Evolutionary conservation across 805 yeast species (phyloP).

Genomic region (Geotrichum ghanense): DNA sequence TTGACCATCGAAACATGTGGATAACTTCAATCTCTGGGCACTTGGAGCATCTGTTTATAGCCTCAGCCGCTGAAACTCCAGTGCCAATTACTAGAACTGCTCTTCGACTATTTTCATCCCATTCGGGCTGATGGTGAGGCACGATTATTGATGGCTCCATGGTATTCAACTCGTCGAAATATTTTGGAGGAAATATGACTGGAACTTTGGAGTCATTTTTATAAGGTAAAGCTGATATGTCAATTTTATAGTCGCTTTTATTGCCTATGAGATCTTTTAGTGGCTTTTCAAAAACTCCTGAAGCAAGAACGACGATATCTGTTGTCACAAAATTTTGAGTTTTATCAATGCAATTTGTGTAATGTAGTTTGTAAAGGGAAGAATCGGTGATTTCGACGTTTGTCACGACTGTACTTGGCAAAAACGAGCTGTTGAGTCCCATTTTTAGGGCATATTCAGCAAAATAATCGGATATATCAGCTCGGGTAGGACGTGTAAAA

Average conservation of each 20-base stretch:
- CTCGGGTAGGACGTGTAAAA: slow-evolving; percentile 20
- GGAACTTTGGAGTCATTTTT: not conserved
- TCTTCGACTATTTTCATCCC: not conserved
- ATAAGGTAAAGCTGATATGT: not conserved
- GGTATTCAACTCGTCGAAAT: not conserved
- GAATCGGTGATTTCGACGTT: slow-evolving; percentile 5
- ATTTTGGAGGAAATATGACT: not conserved
- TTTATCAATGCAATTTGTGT: not conserved
- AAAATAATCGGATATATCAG: slow-evolving; percentile 21
- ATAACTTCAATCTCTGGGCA: slow-evolving; percentile 7
- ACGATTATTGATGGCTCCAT: slow-evolving; percentile 5
- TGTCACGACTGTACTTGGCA: slow-evolving; percentile 10
- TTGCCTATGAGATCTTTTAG: not conserved
- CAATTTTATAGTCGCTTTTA: too few relatives aligned
- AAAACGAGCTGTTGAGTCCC: slow-evolving; percentile 14
- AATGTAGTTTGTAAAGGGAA: not conserved
- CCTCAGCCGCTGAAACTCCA: slow-evolving; percentile 27
- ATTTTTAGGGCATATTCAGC: slow-evolving; percentile 17
- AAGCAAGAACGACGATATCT: slow-evolving; percentile 16
- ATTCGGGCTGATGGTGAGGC: slow-evolving; percentile 2
- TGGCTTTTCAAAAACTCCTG: slow-evolving; percentile 20
- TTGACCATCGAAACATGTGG: slow-evolving; percentile 22
- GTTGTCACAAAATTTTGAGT: not conserved
- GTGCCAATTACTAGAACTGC: slow-evolving; percentile 21
- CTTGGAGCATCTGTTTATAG: slow-evolving; percentile 12